Conservation (phyloP, 192 early-diverging fungal genomes). For the Coemansia sp. region DNA sequence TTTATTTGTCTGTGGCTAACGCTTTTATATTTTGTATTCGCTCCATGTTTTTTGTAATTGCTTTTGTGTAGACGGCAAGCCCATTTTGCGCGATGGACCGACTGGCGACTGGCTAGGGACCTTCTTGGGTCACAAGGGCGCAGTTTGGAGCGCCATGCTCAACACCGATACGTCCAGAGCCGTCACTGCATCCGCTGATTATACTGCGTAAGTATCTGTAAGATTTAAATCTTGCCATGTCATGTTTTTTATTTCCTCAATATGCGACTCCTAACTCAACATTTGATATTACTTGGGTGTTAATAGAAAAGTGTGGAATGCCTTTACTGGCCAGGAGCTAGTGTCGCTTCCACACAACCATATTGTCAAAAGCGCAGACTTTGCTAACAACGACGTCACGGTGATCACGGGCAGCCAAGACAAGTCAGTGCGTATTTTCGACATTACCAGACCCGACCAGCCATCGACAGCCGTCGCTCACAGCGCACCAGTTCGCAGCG, state of each 20-base stretch:
- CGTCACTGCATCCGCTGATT: slow-evolving; percentile 92
- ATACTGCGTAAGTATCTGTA: slow-evolving; percentile 65
- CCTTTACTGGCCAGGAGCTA: slow-evolving; percentile 69
- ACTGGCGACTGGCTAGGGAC: slow-evolving; percentile 95
- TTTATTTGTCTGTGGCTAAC: neutral
- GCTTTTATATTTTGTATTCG: neutral
- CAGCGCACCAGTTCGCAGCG: slow-evolving; percentile 33
- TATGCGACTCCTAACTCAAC: neutral
- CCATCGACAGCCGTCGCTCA: slow-evolving; percentile 39
- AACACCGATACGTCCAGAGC: slow-evolving; percentile 73
- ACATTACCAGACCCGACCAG: slow-evolving; percentile 57
- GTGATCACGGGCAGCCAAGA: slow-evolving; percentile 84
- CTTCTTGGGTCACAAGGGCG: slow-evolving; percentile 89
- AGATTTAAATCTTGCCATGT: neutral
- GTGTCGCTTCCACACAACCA: slow-evolving; percentile 73
- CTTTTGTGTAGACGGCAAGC: slow-evolving; percentile 66
- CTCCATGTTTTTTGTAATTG: neutral
- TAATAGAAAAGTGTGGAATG: slow-evolving; percentile 81
- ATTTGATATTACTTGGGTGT: slow-evolving; percentile 2
- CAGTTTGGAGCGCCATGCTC: slow-evolving; percentile 85
- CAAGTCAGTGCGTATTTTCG: slow-evolving; percentile 79
- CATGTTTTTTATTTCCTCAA: neutral
- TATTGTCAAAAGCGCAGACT: slow-evolving; percentile 83
- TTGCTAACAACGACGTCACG: slow-evolving; percentile 62
- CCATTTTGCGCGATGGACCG: slow-evolving; percentile 80